phyloP scores from a whole-genome alignment of 495 filamentous ascomycete species.

The Articulospora tetracladia region DNA sequence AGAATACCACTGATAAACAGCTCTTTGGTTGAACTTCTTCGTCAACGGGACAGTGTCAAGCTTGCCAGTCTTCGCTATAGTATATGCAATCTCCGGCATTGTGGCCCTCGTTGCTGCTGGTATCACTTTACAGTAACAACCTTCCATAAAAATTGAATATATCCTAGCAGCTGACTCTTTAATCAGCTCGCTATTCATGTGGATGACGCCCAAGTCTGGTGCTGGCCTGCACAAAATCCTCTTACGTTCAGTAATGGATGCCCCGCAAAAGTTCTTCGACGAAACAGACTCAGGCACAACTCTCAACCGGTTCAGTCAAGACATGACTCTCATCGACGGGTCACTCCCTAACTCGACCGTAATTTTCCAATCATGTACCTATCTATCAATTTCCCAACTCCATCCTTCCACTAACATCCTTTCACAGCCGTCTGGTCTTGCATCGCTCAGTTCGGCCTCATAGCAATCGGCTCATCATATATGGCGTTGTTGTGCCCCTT shows the following conservation, averaged over 20 bases:
- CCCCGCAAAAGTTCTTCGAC: slow-evolving; percentile 26
- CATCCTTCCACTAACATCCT: too few species aligned
- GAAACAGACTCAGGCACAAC: slow-evolving; percentile 25
- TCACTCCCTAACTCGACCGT: background rate
- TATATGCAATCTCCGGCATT: background rate
- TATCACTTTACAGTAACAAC: background rate
- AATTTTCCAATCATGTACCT: slow-evolving; percentile 10
- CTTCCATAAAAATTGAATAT: background rate
- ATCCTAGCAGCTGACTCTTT: background rate
- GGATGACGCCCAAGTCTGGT: slow-evolving; percentile 1
- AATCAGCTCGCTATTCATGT: slow-evolving; percentile 4
- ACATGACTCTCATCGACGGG: slow-evolving; percentile 19
- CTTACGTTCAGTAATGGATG: slow-evolving; percentile 16
- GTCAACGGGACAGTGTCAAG: slow-evolving; percentile 1
- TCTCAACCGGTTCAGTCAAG: slow-evolving; percentile 25
- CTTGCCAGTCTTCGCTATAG: slow-evolving; percentile 2
- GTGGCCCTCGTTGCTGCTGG: background rate
- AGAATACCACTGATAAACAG: background rate
- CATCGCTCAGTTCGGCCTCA: slow-evolving; percentile 1
- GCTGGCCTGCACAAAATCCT: slow-evolving; percentile 8
- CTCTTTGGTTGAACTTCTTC: slow-evolving; percentile 9
- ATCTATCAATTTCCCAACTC: background rate
- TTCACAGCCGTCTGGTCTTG: background rate
- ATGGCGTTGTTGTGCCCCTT: slow-evolving; percentile 29
- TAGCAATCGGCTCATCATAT: slow-evolving; percentile 18